These are phyloP conservation scores for Trichocomaceae sp. DNA, from an alignment of 2,329 filamentous ascomycete genomes.

Conservation along the genomic window DNA sequence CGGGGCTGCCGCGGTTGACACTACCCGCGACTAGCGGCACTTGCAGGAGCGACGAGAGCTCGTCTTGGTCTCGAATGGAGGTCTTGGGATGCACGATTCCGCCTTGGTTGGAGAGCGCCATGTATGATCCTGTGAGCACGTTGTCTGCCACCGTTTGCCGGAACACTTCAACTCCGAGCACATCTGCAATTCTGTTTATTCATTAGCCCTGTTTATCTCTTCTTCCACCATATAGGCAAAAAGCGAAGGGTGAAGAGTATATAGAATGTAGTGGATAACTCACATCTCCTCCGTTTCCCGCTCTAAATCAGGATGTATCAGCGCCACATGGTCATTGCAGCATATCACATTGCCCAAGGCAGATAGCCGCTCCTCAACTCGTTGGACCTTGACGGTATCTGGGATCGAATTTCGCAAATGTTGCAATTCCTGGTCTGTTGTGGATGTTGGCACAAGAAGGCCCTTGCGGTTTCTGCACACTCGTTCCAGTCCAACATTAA, in stretches of 20 bases:
- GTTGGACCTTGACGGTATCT: conserved; percentile 85
- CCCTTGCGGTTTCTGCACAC: conserved; percentile 80
- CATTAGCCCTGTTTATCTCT: not conserved
- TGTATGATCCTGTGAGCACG: conserved; percentile 92
- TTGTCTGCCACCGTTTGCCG: conserved; percentile 93
- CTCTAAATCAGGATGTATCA: conserved; percentile 93
- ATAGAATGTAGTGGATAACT: conserved; percentile 2
- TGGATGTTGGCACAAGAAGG: conserved; percentile 89
- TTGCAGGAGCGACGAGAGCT: conserved; percentile 86
- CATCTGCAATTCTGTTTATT: conserved; percentile 68
- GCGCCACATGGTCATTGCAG: conserved; percentile 90
- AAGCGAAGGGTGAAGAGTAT: not conserved
- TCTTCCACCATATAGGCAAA: too few species aligned
- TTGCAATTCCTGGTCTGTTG: conserved; percentile 96
- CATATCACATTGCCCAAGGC: conserved; percentile 97
- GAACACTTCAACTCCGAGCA: conserved; percentile 58
- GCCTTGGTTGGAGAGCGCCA: conserved; percentile 91
- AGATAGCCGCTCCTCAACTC: conserved; percentile 93
- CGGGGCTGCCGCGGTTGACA: conserved; percentile 85
- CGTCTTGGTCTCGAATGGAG: conserved; percentile 94
- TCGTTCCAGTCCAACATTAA: not conserved
- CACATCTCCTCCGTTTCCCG: conserved; percentile 94
- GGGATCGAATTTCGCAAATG: conserved; percentile 93
- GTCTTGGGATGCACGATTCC: conserved; percentile 98
- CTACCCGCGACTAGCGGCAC: conserved; percentile 91